phyloP scores from a whole-genome alignment of 1,139 yeast genomes.

The Yamadazyma oceani region DNA sequence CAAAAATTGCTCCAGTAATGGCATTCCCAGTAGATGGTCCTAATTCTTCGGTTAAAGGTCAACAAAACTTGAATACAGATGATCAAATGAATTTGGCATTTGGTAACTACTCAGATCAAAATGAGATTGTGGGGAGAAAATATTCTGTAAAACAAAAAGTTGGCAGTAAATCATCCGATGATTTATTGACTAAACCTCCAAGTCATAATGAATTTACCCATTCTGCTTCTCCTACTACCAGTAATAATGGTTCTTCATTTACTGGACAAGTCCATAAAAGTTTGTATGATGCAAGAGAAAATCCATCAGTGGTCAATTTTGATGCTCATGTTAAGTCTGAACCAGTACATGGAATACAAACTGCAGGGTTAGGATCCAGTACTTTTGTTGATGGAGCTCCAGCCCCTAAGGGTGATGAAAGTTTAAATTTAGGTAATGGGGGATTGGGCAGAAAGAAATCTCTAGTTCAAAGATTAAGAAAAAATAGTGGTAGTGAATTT shows the following conservation, averaged over 20 bases:
- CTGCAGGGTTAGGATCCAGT: constrained; percentile 87
- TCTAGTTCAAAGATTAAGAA: constrained; percentile 63
- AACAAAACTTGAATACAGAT: constrained; percentile 44
- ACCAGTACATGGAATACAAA: constrained; percentile 80
- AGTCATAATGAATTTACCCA: constrained; percentile 6
- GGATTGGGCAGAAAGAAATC: constrained; percentile 74
- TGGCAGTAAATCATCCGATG: constrained; percentile 16
- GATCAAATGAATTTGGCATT: constrained; percentile 62
- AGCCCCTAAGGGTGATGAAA: constrained; percentile 56
- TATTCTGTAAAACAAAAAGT: constrained; percentile 16
- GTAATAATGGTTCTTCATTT: constrained; percentile 7
- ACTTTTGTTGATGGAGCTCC: constrained; percentile 97
- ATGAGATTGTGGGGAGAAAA: constrained; percentile 36
- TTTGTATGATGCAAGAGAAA: constrained; percentile 42
- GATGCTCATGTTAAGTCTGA: constrained; percentile 69
- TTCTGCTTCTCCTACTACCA: constrained; percentile 17
- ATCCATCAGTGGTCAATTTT: constrained; percentile 59
- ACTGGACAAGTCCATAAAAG: constrained; percentile 7
- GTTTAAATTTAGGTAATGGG: constrained; percentile 27
- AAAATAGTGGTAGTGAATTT: constrained; percentile 39
- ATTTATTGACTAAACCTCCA: constrained; percentile 8
- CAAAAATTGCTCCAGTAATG: constrained; percentile 82
- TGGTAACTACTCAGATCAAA: constrained; percentile 48
- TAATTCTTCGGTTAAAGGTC: constrained; percentile 78
- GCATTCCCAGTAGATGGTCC: constrained; percentile 98